Evolutionary conservation across 768 basidiomycete genomes (phyloP).

Genomic region (Peribolospora baueri): DNA sequence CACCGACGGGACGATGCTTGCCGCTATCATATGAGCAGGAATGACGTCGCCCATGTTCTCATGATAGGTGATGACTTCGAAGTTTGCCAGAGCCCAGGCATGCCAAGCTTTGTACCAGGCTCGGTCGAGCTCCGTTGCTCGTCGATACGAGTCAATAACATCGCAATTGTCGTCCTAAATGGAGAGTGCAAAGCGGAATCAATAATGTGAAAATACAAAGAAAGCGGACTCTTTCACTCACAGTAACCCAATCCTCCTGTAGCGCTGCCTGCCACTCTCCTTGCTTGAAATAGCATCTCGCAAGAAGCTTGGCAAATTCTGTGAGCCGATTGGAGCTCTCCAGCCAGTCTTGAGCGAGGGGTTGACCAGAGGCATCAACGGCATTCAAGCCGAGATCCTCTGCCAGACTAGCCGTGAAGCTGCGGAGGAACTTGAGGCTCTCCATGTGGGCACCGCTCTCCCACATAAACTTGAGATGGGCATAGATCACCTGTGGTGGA

Average conservation of each 20-base stretch:
- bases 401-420: constrained; percentile 52
- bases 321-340: constrained; percentile 22
- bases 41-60: constrained; percentile 37
- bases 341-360: constrained; percentile 16
- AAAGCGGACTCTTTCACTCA: constrained; percentile 21
- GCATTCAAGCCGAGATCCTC: constrained; percentile 44
- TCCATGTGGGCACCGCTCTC: constrained; percentile 53
- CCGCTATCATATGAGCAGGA: constrained; percentile 38
- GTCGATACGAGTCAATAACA: constrained; percentile 57
- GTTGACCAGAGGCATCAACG: constrained; percentile 15
- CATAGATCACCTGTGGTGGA: constrained; percentile 85
- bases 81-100: constrained; percentile 90
- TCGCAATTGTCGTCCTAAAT: constrained; percentile 48
- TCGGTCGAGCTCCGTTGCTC: constrained; percentile 74
- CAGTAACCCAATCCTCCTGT: constrained; percentile 52
- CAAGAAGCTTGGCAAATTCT: constrained; percentile 64
- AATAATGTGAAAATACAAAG: neutral
- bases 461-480: constrained; percentile 91
- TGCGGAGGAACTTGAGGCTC: constrained; percentile 54
- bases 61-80: constrained; percentile 65
- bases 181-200: neutral
- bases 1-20: constrained; percentile 78
- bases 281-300: constrained; percentile 85
- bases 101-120: constrained; percentile 99
- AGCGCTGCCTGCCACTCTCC: constrained; percentile 80